These are phyloP conservation scores for Penicillium fuscoglaucum DNA, from an alignment of 2,329 filamentous ascomycete species.

Conservation along the genomic window DNA sequence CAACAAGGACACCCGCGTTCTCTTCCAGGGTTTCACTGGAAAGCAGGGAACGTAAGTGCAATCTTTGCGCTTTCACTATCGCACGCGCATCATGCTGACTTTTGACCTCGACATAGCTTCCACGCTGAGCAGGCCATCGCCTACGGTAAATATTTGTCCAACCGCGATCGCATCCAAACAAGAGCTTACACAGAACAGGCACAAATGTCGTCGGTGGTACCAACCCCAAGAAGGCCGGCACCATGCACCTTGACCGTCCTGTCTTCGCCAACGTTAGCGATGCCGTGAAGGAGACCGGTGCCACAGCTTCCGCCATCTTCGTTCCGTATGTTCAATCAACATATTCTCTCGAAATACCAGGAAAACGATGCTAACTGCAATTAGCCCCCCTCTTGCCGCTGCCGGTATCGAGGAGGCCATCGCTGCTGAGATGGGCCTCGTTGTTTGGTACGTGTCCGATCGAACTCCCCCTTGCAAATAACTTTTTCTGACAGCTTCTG, in stretches of 20 bases:
- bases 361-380: slow-evolving; percentile 27
- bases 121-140: slow-evolving; percentile 97
- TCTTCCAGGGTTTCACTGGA: slow-evolving; percentile 97
- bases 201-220: slow-evolving; percentile 98
- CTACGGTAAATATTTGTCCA: slow-evolving; percentile 68
- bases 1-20: slow-evolving; percentile 87
- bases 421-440: slow-evolving; percentile 85
- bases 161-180: slow-evolving; percentile 17
- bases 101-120: slow-evolving; percentile 62
- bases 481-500: slow-evolving; percentile 15
- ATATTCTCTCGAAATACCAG: background rate
- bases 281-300: slow-evolving; percentile 85
- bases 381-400: slow-evolving; percentile 83
- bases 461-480: slow-evolving; percentile 5
- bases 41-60: slow-evolving; percentile 87
- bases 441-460: slow-evolving; percentile 67
- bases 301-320: slow-evolving; percentile 91
- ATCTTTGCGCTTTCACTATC: background rate
- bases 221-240: slow-evolving; percentile 97
- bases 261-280: slow-evolving; percentile 90
- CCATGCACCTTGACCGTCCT: slow-evolving; percentile 82
- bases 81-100: slow-evolving; percentile 34
- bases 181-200: slow-evolving; percentile 55
- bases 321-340: slow-evolving; percentile 68
- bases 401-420: slow-evolving; percentile 97